phyloP scores from a whole-genome alignment of 1,139 yeast species.

The Torulaspora globosa region DNA sequence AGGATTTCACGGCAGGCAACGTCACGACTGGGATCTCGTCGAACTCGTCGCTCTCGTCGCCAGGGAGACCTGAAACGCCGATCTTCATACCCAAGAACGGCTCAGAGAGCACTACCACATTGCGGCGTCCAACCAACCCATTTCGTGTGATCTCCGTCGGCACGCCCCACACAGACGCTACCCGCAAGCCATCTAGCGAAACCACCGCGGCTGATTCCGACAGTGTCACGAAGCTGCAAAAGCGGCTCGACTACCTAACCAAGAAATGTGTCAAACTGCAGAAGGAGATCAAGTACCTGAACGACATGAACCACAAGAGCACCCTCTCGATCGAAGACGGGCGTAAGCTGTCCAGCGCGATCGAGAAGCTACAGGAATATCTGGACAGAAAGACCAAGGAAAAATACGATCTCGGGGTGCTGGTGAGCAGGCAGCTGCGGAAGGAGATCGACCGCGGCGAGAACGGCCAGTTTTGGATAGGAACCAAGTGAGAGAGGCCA shows the following conservation, averaged over 20 bases:
- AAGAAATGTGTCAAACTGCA: constrained; percentile 37
- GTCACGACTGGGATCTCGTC: constrained; percentile 5
- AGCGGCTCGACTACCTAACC: constrained; percentile 29
- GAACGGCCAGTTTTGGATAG: constrained; percentile 38
- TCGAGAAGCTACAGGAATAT: constrained; percentile 39
- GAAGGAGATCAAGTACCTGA: constrained; percentile 39
- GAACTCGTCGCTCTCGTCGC: constrained; percentile 8
- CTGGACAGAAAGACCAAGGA: constrained; percentile 41
- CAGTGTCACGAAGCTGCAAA: constrained; percentile 24
- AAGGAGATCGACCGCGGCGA: constrained; percentile 41
- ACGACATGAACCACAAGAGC: constrained; percentile 36
- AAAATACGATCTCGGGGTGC: constrained; percentile 41
- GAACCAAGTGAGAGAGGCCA: constrained; percentile 21
- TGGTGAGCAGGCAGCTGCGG: constrained; percentile 40
- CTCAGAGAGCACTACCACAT: constrained; percentile 4
- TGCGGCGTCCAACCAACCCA: constrained; percentile 29
- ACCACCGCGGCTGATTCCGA: constrained; percentile 11
- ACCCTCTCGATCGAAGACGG: constrained; percentile 39
- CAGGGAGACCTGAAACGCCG: constrained; percentile 9
- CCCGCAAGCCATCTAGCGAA: constrained; percentile 15
- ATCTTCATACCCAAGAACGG: constrained; percentile 19
- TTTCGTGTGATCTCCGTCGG: constrained; percentile 36
- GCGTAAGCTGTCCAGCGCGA: constrained; percentile 37
- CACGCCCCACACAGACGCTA: constrained; percentile 13
- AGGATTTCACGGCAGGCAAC: constrained; percentile 11